A percentile compares a stretch with the other conserved stretches of the same genome.
Evolutionary conservation across 306 rosid species (phyloP).

Genomic region (Hippophae gyantsensis): DNA sequence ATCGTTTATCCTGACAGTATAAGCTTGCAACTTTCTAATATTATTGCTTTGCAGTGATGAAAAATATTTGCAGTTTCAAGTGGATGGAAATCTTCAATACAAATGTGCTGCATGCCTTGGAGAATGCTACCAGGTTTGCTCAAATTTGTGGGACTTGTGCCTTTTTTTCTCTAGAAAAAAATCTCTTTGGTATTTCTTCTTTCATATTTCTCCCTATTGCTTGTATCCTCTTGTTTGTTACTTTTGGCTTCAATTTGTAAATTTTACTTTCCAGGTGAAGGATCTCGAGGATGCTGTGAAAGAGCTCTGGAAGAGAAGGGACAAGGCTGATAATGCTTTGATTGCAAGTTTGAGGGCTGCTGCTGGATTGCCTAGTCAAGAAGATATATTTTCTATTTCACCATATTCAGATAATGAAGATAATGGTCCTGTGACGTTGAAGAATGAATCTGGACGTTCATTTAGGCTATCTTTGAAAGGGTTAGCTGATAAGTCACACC

Average conservation of each 20-base stretch:
- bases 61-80: constrained; percentile 79
- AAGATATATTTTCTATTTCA: constrained; percentile 79
- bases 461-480: constrained; percentile 78
- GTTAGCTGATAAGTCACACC: constrained; percentile 55
- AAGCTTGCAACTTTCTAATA: constrained; percentile 18
- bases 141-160: not conserved
- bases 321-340: constrained; percentile 61
- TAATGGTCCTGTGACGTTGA: constrained; percentile 42
- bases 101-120: constrained; percentile 95
- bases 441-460: constrained; percentile 71
- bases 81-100: constrained; percentile 88
- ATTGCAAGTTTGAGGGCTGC: constrained; percentile 84
- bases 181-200: not conserved
- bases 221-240: not conserved
- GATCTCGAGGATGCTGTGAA: constrained; percentile 87
- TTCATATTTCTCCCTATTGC: not conserved
- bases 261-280: constrained; percentile 47
- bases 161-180: no score
- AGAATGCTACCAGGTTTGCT: constrained; percentile 82
- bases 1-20: not conserved
- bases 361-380: constrained; percentile 89
- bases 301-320: constrained; percentile 95
- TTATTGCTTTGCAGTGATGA: constrained; percentile 65
- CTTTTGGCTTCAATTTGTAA: constrained; percentile 8
- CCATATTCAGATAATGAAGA: constrained; percentile 96